Conservation (phyloP, 1,284 basidiomycete genomes). For the Fistulinella cinereoalba region DNA sequence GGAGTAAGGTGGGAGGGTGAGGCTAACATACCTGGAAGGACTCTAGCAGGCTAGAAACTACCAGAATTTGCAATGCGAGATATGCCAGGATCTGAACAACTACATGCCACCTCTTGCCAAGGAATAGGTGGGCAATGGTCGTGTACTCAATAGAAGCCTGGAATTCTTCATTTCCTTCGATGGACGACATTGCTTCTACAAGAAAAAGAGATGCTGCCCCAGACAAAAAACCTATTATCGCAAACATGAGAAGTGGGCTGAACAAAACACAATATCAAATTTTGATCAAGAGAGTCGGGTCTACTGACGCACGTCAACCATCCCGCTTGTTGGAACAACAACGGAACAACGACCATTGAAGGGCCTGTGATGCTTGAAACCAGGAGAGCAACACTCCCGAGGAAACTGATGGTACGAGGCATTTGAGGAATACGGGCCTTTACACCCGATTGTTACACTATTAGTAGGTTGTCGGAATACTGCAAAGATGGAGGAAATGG, state of each 20-base stretch:
- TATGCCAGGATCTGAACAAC: constrained; percentile 21
- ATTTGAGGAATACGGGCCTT: constrained; percentile 7
- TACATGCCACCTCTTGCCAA: constrained; percentile 26
- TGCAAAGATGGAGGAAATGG: background rate
- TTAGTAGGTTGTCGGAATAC: background rate
- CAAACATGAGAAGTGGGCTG: constrained; percentile 19
- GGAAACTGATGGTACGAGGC: constrained; percentile 23
- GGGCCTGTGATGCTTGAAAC: constrained; percentile 26
- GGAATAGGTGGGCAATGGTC: constrained; percentile 26
- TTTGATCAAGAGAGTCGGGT: background rate
- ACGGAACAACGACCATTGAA: constrained; percentile 23
- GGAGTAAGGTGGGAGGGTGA: background rate
- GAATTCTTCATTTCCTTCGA: constrained; percentile 25
- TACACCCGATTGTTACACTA: background rate
- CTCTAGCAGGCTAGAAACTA: constrained; percentile 24
- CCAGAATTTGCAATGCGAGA: constrained; percentile 22
- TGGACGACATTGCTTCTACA: constrained; percentile 26
- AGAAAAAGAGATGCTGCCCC: constrained; percentile 22
- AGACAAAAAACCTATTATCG: constrained; percentile 17
- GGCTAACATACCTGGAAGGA: constrained; percentile 23
- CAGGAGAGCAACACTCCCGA: constrained; percentile 27
- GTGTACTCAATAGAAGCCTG: constrained; percentile 27
- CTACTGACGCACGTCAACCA: constrained; percentile 22
- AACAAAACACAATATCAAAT: background rate
- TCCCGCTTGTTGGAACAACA: constrained; percentile 26